phyloP scores from a whole-genome alignment of 495 filamentous ascomycete genomes.

The Aspergillus avenaceus region DNA sequence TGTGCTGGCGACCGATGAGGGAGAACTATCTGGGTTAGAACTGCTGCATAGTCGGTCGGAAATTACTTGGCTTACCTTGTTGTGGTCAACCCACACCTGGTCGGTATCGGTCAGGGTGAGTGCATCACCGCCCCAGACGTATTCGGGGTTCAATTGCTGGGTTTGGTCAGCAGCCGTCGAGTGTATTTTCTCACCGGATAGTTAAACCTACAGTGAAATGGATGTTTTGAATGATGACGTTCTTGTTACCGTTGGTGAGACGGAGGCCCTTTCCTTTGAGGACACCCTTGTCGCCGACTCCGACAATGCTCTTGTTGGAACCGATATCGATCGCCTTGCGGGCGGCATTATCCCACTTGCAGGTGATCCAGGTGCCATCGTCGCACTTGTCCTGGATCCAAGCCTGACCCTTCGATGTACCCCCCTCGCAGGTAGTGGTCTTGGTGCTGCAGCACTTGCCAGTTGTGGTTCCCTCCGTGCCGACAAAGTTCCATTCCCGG shows the following conservation, averaged over 20 bases:
- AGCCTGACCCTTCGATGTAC: conserved; percentile 8
- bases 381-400: conserved; percentile 12
- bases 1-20: conserved; percentile 14
- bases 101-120: conserved; percentile 17
- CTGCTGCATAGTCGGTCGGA: neutral
- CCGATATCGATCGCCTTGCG: conserved; percentile 15
- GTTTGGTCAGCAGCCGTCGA: neutral
- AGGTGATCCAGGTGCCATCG: conserved; percentile 8
- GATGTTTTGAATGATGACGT: conserved; percentile 33
- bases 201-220: conserved; percentile 15
- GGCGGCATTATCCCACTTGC: conserved; percentile 19
- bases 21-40: conserved; percentile 2
- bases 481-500: conserved; percentile 23
- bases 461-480: conserved; percentile 22
- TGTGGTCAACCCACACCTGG: conserved; percentile 23
- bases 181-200: neutral
- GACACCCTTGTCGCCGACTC: conserved; percentile 21
- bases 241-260: conserved; percentile 11
- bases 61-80: conserved; percentile 4
- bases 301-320: conserved; percentile 28
- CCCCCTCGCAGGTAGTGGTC: conserved; percentile 11
- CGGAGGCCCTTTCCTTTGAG: conserved; percentile 15
- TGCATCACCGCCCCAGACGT: conserved; percentile 24
- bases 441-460: conserved; percentile 12
- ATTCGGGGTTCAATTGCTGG: conserved; percentile 21